A percentile compares a stretch with the other conserved stretches of the same genome.
Evolutionary conservation across 257 asterid genomes (phyloP).

Genomic region (Eucommia ulmoides): DNA sequence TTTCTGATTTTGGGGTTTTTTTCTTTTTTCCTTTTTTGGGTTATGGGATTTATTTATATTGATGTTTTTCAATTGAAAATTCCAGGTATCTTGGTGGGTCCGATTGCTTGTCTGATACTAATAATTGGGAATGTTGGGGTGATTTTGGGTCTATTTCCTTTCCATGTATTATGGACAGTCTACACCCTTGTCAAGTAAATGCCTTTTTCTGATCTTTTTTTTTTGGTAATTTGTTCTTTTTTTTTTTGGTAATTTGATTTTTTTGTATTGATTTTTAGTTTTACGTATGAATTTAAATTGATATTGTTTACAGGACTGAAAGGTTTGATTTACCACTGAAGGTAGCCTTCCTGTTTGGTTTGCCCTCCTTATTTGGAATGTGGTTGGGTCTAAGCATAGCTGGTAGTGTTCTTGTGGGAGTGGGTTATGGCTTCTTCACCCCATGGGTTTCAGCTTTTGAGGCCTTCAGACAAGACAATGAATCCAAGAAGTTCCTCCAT

Average conservation of each 20-base stretch:
- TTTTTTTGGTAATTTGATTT: too few species aligned
- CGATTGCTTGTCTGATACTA: constrained; percentile 60
- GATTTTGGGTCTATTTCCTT: constrained; percentile 80
- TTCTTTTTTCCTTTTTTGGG: not conserved
- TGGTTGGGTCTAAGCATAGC: constrained; percentile 90
- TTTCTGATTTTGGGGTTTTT: not conserved
- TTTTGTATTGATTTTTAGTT: too few species aligned
- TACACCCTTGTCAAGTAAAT: constrained; percentile 68
- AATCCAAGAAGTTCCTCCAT: constrained; percentile 45
- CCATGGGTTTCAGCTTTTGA: constrained; percentile 92
- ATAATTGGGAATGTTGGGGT: constrained; percentile 65
- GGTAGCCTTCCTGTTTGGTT: constrained; percentile 54
- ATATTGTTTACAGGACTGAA: constrained; percentile 48
- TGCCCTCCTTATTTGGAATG: constrained; percentile 67
- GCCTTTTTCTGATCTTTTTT: not conserved
- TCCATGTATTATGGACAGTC: constrained; percentile 84
- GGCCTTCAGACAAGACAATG: constrained; percentile 66
- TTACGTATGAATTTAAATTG: too few species aligned
- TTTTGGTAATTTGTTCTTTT: not conserved
- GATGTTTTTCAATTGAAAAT: constrained; percentile 5
- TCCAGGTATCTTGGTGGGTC: constrained; percentile 81
- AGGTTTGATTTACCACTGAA: constrained; percentile 74
- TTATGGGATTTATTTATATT: not conserved
- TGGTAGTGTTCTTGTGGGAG: constrained; percentile 63
- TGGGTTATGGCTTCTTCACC: constrained; percentile 86